Evolutionary conservation across 805 yeast genomes (phyloP), one percentile per base, ranked within the genome.

Genomic region (Starmera dryadoides): DNA sequence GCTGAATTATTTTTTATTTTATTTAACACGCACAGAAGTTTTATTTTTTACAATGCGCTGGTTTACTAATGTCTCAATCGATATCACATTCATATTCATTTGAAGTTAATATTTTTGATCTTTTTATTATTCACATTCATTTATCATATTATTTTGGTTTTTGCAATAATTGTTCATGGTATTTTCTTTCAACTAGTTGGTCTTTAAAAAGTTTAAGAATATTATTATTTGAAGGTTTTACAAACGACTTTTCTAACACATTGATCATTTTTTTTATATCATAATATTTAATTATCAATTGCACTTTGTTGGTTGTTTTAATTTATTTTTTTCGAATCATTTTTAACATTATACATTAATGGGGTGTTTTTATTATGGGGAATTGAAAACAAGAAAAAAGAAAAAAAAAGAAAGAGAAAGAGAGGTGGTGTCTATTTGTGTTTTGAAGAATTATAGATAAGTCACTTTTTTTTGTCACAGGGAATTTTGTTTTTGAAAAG

Each of bases 401-500:
- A 25, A 25, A n/a, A 25, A 25, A n/a, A 25, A 25, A 29, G 25
- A 22, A 22, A n/a, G n/a, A n/a, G n/a, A n/a, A n/a, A n/a, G n/a
- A n/a, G n/a, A n/a, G n/a, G 10, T 7, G 25, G 10, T 11, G 29
- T 4, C 12, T 6, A 8, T 6, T 14, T 9, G n/a, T 7, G 9
- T n/a, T 8, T 28, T n/a, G 15, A n/a, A 28, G 17, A n/a, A n/a
- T 8, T 14, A n/a, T 28, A 11, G 12, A 10, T 8, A 30, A 16
- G 18, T 11, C 18, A 16, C 18, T 16, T 16, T 17, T 5, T 29
- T 30, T 30, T 19, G 10, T 30, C 11, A 18, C 19, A 16, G 10
- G 17, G 18, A 11, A n/a, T n/a, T n/a, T 16, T n/a, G 39, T 34
- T 33, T 33, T 42, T 38, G 23, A 32, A 32, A 32, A 35, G 30